Percentiles rank a stretch among this genome's conserved stretches.
Evolutionary conservation across 345 rosid genomes (phyloP).

Genomic region (Corchorus olitorius): DNA sequence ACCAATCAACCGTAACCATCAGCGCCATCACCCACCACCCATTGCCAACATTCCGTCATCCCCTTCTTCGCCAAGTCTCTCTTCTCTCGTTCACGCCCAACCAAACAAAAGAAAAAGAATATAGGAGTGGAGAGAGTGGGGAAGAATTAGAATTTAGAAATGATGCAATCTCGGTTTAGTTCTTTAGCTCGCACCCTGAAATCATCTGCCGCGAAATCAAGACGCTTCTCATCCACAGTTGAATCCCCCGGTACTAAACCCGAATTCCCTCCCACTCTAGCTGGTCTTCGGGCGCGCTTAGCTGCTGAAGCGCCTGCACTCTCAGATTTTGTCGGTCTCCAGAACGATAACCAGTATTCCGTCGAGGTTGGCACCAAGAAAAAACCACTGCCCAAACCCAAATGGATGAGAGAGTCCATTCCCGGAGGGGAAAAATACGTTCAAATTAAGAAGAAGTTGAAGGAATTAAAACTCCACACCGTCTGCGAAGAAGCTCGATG

Average conservation of each 20-base stretch:
- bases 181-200: slow-evolving; percentile 39
- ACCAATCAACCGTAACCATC: background rate
- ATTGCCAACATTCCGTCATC: no score
- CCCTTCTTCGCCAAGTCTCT: background rate
- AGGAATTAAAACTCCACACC: slow-evolving; percentile 92
- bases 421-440: slow-evolving; percentile 97
- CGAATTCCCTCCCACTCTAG: slow-evolving; percentile 58
- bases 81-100: background rate
- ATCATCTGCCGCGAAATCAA: slow-evolving; percentile 26
- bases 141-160: background rate
- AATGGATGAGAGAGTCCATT: slow-evolving; percentile 93
- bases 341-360: slow-evolving; percentile 55
- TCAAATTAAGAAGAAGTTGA: slow-evolving; percentile 91
- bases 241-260: slow-evolving; percentile 34
- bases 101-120: no score
- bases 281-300: slow-evolving; percentile 81
- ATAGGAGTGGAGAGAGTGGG: background rate
- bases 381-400: slow-evolving; percentile 94
- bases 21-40: background rate
- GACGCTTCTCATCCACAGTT: slow-evolving; percentile 41
- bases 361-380: slow-evolving; percentile 96
- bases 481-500: slow-evolving; percentile 98
- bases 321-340: slow-evolving; percentile 58
- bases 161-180: slow-evolving; percentile 15
- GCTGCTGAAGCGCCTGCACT: slow-evolving; percentile 71